Percentiles rank a stretch among this genome's conserved stretches.
Evolutionary conservation across 73 alveolate species (phyloP).

Genomic region (Stentor coeruleus): DNA sequence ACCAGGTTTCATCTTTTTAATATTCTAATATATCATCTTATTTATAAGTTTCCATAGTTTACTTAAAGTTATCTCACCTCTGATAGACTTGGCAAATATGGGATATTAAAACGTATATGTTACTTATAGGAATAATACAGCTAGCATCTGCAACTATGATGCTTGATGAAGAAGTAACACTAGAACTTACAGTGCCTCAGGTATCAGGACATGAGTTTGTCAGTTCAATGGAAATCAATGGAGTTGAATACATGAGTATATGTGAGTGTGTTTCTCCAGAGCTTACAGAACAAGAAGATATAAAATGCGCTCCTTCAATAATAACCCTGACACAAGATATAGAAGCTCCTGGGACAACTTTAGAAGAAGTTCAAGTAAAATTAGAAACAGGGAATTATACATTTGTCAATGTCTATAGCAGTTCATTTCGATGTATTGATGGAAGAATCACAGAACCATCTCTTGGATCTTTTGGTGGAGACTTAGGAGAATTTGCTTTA

Average conservation of each 20-base stretch:
- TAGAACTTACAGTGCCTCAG: constrained; percentile 3
- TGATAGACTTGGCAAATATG: too few relatives aligned
- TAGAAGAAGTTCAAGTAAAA: constrained; percentile 15
- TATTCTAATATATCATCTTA: too few relatives aligned
- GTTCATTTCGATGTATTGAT: constrained; percentile 57
- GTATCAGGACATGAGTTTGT: constrained; percentile 21
- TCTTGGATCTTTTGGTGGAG: constrained; percentile 80
- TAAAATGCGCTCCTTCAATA: constrained; percentile 8
- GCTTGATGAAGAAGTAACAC: background rate
- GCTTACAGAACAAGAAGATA: background rate
- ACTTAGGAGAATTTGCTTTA: constrained; percentile 69
- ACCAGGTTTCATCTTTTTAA: too few relatives aligned
- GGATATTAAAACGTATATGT: too few relatives aligned
- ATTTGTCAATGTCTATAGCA: background rate
- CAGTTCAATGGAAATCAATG: constrained; percentile 14
- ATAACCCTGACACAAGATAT: constrained; percentile 4
- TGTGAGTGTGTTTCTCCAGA: constrained; percentile 12
- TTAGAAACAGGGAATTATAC: background rate
- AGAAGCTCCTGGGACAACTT: constrained; percentile 15
- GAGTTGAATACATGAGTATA: constrained; percentile 10
- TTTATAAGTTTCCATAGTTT: too few relatives aligned
- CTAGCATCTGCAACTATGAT: constrained; percentile 6
- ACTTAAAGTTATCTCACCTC: too few relatives aligned
- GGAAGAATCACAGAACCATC: constrained; percentile 55
- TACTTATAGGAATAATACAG: too few relatives aligned